phyloP scores from a whole-genome alignment of 2,329 filamentous ascomycete species.

The Boeremia lycopersici region DNA sequence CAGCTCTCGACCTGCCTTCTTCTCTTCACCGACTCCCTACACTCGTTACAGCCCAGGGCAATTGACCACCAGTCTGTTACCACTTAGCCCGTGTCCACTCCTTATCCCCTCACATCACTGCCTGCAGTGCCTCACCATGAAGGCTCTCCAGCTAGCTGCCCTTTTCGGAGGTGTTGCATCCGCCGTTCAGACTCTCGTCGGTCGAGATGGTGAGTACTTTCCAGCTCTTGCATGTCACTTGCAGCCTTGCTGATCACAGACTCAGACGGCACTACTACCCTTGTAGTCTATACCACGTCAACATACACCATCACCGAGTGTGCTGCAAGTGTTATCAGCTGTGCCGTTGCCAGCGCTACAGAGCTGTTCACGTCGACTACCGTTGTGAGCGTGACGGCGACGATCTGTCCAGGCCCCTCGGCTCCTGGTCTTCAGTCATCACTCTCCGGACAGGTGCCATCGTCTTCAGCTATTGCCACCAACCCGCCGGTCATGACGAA shows the following conservation, averaged over 20 bases:
- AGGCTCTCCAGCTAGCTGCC: conserved; percentile 29
- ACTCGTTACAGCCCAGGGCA: conserved; percentile 30
- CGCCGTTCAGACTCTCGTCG: conserved; percentile 27
- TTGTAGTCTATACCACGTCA: conserved; percentile 48
- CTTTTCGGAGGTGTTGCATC: conserved; percentile 33
- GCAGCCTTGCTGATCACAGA: conserved; percentile 10
- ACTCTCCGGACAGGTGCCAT: conserved; percentile 7
- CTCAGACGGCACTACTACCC: conserved; percentile 35
- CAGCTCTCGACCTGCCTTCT: conserved; percentile 12
- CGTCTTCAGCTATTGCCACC: conserved; percentile 14
- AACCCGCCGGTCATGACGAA: conserved; percentile 3
- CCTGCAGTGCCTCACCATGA: conserved; percentile 33
- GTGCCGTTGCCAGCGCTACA: conserved; percentile 42
- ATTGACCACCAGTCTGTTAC: conserved; percentile 24
- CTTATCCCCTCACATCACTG: conserved; percentile 20
- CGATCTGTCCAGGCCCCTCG: conserved; percentile 46
- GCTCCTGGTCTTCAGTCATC: conserved; percentile 21
- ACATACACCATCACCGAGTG: conserved; percentile 50
- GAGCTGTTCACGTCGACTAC: conserved; percentile 46
- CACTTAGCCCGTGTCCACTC: conserved; percentile 25
- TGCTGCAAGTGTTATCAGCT: conserved; percentile 42
- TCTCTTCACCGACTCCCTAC: conserved; percentile 29
- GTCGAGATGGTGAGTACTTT: conserved; percentile 29
- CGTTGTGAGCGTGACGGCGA: conserved; percentile 49
- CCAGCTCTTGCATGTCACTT: background rate